Evolutionary conservation across 1,284 basidiomycete species (phyloP), one percentile per base, ranked within the genome.

Genomic region (Heterobasidion annosum): DNA sequence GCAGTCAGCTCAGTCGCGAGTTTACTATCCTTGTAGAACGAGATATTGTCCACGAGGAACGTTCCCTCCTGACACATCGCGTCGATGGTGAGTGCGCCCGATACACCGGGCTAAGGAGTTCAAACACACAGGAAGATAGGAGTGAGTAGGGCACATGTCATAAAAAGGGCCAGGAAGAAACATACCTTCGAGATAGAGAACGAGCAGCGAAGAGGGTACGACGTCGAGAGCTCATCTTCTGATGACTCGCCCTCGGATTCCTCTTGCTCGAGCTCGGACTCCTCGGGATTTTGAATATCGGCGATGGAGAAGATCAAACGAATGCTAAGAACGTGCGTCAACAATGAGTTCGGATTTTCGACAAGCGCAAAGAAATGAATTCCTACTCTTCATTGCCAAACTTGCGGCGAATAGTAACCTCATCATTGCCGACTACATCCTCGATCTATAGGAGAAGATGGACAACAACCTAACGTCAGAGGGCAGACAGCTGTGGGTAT

Each of bases 341-440:
- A n/a, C 56, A 35, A 40, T 12, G 19, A 48, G 46, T 48, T 34
- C 49, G 33, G 42, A n/a, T 9, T 6, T 43, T 10, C 34, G 18
- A 16, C 53, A 35, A 55, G 46, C 35, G 2, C 37, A 16, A 34
- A 25, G 48, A 61, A 45, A 40, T 12, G 18, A n/a, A 77, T 87
- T 56, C 63, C 3, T 4, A 94, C 92, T 74, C 81, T 73, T 99
- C 95, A 66, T 93, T 93, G 59, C 93, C 95, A 67, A 94, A 98
- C 62, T 85, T 85, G 59, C 95, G 83, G 34, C 74, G 76, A 35
- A 99, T 71, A 18, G 79, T 73, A 40, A 98, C 82, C 68, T 98
- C 95, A 69, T 98, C 95, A 48, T 82, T 79, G 35, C 88, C 91
- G 7, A 74, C 62, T 34, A 69, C 68, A 67, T 97, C 92, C 59